Conservation (phyloP, 345 rosid species). For the Camelina neglecta region DNA sequence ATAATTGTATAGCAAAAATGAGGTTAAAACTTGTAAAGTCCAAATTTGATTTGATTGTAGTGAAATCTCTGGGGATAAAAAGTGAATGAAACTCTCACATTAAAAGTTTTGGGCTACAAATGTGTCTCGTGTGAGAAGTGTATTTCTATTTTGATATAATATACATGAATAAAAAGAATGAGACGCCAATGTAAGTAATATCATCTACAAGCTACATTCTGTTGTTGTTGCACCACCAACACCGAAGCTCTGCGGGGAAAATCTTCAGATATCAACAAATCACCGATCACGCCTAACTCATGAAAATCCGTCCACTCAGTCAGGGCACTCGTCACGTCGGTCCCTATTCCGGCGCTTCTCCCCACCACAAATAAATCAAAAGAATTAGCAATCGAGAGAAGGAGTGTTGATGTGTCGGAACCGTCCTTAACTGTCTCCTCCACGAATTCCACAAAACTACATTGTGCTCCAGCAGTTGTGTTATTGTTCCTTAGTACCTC, state of each 20-base stretch:
- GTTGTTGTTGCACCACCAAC: constrained; percentile 66
- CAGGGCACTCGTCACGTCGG: constrained; percentile 51
- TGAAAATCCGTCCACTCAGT: constrained; percentile 64
- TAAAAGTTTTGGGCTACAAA: constrained; percentile 4
- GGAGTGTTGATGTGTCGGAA: constrained; percentile 39
- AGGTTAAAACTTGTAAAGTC: not conserved
- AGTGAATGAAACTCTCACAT: not conserved
- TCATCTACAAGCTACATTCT: constrained; percentile 44
- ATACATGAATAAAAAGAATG: not conserved
- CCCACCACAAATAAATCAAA: constrained; percentile 62
- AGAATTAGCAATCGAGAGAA: constrained; percentile 43
- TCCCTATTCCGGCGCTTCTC: constrained; percentile 45
- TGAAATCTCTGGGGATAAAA: not conserved
- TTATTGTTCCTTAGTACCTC: constrained; percentile 33
- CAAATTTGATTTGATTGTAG: not conserved
- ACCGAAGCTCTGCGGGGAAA: constrained; percentile 47
- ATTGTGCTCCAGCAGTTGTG: not conserved
- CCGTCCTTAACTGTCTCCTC: constrained; percentile 53
- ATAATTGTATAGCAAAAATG: not conserved
- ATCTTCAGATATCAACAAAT: constrained; percentile 63
- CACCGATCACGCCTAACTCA: constrained; percentile 69
- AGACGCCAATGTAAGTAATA: not conserved
- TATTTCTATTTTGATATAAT: not conserved
- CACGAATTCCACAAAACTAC: constrained; percentile 21
- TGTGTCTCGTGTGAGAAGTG: not conserved